phyloP scores from a whole-genome alignment of 1,139 yeast genomes.

The Saccharomyces uvarum region DNA sequence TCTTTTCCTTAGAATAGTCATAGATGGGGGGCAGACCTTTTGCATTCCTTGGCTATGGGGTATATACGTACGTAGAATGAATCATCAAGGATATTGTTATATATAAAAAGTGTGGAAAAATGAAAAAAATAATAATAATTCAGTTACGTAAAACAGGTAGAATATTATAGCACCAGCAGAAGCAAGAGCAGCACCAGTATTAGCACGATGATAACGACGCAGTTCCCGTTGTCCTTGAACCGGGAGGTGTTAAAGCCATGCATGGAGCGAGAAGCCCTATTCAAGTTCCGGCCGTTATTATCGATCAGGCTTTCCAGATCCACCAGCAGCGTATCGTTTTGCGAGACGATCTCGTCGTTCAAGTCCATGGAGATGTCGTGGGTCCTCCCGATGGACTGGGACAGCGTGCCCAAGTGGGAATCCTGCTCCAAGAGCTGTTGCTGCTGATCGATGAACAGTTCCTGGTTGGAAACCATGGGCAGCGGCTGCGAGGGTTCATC shows the following conservation, averaged over 20 bases:
- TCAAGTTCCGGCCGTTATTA: constrained; percentile 21
- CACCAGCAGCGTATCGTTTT: constrained; percentile 22
- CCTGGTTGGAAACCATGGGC: constrained; percentile 22
- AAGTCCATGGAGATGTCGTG: constrained; percentile 27
- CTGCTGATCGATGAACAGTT: constrained; percentile 27
- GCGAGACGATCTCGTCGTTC: constrained; percentile 26
- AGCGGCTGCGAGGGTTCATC: background rate
- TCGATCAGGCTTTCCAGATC: constrained; percentile 29
- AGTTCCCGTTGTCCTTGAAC: constrained; percentile 29
- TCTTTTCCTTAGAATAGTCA: background rate
- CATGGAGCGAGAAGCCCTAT: constrained; percentile 24
- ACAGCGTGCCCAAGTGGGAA: constrained; percentile 20
- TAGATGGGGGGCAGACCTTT: background rate
- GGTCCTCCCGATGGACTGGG: constrained; percentile 20
- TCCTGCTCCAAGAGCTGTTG: constrained; percentile 29
- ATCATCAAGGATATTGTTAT: background rate
- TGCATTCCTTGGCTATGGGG: background rate
- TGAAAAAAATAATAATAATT: background rate
- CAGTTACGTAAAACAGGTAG: background rate
- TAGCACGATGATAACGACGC: constrained; percentile 24
- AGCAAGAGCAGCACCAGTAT: constrained; percentile 21
- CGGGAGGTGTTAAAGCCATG: constrained; percentile 19
- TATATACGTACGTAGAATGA: background rate
- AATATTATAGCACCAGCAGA: constrained; percentile 17
- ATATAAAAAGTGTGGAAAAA: background rate